Evolutionary conservation across 768 basidiomycete species (phyloP).

Genomic region (Boletus eberwhitei): DNA sequence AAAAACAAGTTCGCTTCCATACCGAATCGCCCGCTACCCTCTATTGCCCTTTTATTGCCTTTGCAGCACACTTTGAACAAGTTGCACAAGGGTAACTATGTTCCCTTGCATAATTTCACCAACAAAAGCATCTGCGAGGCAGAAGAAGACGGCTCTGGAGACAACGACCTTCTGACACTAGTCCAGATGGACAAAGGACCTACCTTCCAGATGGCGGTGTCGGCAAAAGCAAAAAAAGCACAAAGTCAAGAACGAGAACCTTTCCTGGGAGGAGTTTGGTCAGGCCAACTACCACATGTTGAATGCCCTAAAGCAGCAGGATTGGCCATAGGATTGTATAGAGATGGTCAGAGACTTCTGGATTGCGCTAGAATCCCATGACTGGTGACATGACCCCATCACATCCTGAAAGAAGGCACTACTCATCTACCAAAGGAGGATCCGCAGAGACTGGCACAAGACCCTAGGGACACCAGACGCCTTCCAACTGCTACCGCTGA

Average conservation of each 20-base stretch:
- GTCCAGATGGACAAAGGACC: not conserved
- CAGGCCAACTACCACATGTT: too few species aligned
- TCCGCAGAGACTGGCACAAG: not conserved
- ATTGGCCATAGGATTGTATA: too few species aligned
- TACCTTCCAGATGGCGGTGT: not conserved
- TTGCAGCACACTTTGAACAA: fast-evolving
- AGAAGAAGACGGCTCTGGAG: fast-evolving
- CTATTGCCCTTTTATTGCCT: fast-evolving
- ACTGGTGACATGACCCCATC: not conserved
- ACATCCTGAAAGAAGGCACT: fast-evolving
- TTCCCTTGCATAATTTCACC: not conserved
- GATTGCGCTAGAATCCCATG: not conserved
- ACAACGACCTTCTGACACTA: not conserved
- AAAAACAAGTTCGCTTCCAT: not conserved
- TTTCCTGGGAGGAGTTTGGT: too few species aligned
- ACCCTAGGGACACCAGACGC: fast-evolving
- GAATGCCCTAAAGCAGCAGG: too few species aligned
- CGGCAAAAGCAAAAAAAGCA: too few species aligned
- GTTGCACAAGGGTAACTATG: not conserved
- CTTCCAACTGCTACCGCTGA: fast-evolving
- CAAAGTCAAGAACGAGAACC: too few species aligned
- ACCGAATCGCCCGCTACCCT: fast-evolving
- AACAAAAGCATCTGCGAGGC: not conserved
- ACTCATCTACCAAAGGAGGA: not conserved
- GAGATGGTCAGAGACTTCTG: too few species aligned